Evolutionary conservation across 2,329 filamentous ascomycete genomes (phyloP).

Genomic region (Neonectria sp.): DNA sequence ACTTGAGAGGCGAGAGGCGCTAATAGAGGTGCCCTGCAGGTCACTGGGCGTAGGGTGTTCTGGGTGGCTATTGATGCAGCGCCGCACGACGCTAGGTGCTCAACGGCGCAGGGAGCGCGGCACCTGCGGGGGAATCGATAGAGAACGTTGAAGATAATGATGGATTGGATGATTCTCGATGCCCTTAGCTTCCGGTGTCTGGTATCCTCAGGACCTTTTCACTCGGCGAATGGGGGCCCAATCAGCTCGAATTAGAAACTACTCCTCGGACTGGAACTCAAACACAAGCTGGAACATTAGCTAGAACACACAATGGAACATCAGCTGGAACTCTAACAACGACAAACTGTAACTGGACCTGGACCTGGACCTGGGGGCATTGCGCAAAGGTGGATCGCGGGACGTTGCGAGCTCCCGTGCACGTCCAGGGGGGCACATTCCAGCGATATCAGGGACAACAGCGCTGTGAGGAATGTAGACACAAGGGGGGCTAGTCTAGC

Average conservation of each 20-base stretch:
- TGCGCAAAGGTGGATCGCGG: constrained; percentile 40
- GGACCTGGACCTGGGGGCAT: constrained; percentile 31
- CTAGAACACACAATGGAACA: constrained; percentile 23
- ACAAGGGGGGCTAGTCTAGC: constrained; percentile 12
- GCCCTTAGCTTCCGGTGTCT: constrained; percentile 1
- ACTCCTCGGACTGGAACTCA: constrained; percentile 22
- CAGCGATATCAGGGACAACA: constrained; percentile 11
- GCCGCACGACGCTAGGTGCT: constrained; percentile 13
- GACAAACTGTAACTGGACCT: constrained; percentile 18
- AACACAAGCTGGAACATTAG: constrained; percentile 18
- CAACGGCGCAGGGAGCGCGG: constrained; percentile 16
- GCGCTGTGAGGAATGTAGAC: constrained; percentile 18
- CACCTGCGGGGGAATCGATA: constrained; percentile 25
- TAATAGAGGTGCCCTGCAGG: constrained; percentile 18
- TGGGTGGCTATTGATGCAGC: constrained; percentile 9
- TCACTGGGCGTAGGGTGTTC: constrained; percentile 1
- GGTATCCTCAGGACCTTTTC: too few relatives aligned
- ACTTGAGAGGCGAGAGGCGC: constrained; percentile 18
- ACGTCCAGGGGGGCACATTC: constrained; percentile 33
- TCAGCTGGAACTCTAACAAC: constrained; percentile 16
- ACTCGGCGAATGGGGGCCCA: not conserved
- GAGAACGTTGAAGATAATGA: not conserved
- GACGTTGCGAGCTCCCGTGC: constrained; percentile 43
- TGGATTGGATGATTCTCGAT: not conserved
- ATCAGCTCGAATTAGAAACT: not conserved